Evolutionary conservation across 768 basidiomycete genomes (phyloP).

Genomic region (Kwoniella europaea): DNA sequence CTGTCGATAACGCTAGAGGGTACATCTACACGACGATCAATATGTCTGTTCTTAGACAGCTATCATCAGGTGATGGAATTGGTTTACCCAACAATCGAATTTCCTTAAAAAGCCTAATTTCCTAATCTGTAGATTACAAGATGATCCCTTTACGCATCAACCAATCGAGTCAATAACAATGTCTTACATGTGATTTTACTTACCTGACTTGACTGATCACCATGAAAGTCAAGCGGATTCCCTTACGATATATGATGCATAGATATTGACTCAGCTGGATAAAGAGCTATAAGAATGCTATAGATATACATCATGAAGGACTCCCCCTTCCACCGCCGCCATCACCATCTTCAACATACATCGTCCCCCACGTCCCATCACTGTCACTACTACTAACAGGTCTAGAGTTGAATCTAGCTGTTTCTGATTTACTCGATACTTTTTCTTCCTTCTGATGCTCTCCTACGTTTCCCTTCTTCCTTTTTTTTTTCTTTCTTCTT

Average conservation of each 20-base stretch:
- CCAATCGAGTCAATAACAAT: neutral
- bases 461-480: neutral
- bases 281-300: conserved; percentile 3
- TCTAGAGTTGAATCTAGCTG: conserved; percentile 27
- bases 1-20: neutral
- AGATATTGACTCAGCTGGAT: conserved; percentile 9
- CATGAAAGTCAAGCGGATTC: neutral
- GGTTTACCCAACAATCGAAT: neutral
- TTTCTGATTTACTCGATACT: conserved; percentile 13
- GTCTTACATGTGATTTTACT: neutral
- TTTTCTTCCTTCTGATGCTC: conserved; percentile 7
- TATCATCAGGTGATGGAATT: neutral
- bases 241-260: conserved; percentile 6
- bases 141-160: neutral
- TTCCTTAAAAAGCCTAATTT: neutral
- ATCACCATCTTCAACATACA: neutral
- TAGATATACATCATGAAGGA: neutral
- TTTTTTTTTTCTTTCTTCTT: neutral
- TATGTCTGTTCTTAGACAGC: neutral
- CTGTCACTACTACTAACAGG: neutral
- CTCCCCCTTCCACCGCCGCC: conserved; percentile 16
- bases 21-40: neutral
- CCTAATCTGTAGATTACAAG: neutral
- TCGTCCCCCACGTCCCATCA: neutral
- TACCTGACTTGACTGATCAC: neutral